These are phyloP conservation scores for Chrysosphaeria jannelii DNA, from an alignment of 2,329 filamentous ascomycete species.

Conservation along the genomic window DNA sequence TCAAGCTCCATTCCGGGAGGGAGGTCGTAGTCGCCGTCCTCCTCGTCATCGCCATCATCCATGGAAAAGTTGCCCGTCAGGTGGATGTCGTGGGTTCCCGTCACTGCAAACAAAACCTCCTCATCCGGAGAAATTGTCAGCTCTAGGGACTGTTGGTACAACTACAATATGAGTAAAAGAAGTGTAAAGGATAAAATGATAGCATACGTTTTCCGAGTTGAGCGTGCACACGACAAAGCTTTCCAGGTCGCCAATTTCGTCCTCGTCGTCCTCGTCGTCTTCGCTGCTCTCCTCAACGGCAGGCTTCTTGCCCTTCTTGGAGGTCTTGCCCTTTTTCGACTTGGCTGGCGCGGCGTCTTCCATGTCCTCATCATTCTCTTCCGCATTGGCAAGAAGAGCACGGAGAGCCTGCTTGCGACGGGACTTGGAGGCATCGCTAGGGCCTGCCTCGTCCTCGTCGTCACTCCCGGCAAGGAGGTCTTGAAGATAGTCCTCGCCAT, in stretches of 20 bases:
- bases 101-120: conserved; percentile 73
- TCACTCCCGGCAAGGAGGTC: conserved; percentile 19
- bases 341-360: conserved; percentile 15
- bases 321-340: conserved; percentile 6
- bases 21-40: conserved; percentile 42
- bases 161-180: conserved; percentile 18
- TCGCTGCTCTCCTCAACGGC: conserved; percentile 6
- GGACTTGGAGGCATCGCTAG: conserved; percentile 71
- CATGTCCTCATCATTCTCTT: conserved; percentile 24
- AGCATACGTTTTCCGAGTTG: conserved; percentile 60
- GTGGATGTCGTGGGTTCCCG: conserved; percentile 67
- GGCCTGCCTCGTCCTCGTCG: conserved; percentile 33
- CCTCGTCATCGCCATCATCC: conserved; percentile 28
- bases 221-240: conserved; percentile 90
- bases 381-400: conserved; percentile 42
- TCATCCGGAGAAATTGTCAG: conserved; percentile 75
- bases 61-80: conserved; percentile 92
- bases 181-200: conserved; percentile 1
- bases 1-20: conserved; percentile 53
- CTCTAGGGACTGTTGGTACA: conserved; percentile 85
- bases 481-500: conserved; percentile 34
- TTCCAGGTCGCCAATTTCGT: conserved; percentile 37
- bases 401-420: conserved; percentile 47
- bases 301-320: conserved; percentile 5
- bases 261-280: conserved; percentile 16